A percentile compares a stretch with the other conserved stretches of the same genome.
These are phyloP conservation scores for Colletotrichum sp. DNA, from an alignment of 2,329 filamentous ascomycete species.

Conservation along the genomic window DNA sequence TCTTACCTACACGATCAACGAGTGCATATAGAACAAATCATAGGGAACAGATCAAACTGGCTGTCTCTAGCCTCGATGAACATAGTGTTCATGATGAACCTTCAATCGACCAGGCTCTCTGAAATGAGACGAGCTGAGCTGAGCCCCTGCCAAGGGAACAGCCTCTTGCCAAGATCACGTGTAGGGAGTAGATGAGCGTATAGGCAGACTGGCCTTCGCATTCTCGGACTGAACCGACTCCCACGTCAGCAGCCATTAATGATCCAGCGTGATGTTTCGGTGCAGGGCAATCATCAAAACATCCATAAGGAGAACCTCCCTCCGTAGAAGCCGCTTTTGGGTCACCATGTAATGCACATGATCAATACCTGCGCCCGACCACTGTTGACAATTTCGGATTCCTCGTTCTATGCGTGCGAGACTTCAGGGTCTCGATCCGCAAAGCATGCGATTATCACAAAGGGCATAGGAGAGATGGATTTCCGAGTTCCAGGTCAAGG, in stretches of 20 bases:
- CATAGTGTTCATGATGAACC: no score
- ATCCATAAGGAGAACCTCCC: neutral
- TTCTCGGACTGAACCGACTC: neutral
- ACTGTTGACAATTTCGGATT: accelerated
- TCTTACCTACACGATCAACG: no score
- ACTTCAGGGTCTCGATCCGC: accelerated
- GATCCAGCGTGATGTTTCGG: neutral
- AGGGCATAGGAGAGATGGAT: accelerated
- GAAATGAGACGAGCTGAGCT: neutral
- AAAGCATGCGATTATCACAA: accelerated
- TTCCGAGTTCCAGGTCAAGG: accelerated
- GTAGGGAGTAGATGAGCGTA: accelerated
- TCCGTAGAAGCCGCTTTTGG: neutral
- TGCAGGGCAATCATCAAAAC: accelerated
- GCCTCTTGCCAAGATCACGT: accelerated
- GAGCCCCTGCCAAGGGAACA: neutral
- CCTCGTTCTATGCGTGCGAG: accelerated
- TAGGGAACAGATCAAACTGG: no score
- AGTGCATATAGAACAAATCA: no score
- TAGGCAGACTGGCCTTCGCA: accelerated
- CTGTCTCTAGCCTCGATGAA: no score
- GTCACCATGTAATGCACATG: neutral
- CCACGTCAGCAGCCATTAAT: neutral
- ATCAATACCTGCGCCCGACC: neutral
- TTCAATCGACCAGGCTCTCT: neutral